Conservation (phyloP, 2,329 filamentous ascomycete species). For the Diaporthe amygdali region DNA sequence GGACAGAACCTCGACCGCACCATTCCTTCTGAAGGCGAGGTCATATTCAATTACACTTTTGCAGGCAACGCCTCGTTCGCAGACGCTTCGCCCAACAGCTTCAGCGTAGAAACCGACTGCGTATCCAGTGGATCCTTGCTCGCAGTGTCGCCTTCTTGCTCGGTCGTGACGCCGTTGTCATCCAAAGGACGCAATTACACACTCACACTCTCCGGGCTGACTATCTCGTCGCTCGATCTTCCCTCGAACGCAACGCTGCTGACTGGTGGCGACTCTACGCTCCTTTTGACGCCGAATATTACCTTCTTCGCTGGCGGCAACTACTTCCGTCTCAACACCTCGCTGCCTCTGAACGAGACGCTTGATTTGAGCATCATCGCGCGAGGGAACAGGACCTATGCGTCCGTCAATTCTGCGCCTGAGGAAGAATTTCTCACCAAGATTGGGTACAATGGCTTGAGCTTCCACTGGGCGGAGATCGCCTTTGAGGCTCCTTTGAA, state of each 20-base stretch:
- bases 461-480: slow-evolving; percentile 47
- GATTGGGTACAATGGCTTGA: slow-evolving; percentile 47
- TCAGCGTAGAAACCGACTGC: slow-evolving; percentile 46
- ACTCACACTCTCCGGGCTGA: slow-evolving; percentile 47
- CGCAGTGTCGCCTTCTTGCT: slow-evolving; percentile 42
- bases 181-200: slow-evolving; percentile 65
- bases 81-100: slow-evolving; percentile 45
- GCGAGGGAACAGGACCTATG: slow-evolving; percentile 39
- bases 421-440: slow-evolving; percentile 47
- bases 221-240: slow-evolving; percentile 36
- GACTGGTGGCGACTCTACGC: slow-evolving; percentile 47
- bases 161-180: slow-evolving; percentile 49
- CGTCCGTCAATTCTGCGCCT: slow-evolving; percentile 18
- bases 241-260: slow-evolving; percentile 44
- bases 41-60: slow-evolving; percentile 42
- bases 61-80: slow-evolving; percentile 27
- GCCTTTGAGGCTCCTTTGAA: slow-evolving; percentile 51
- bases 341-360: slow-evolving; percentile 36
- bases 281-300: slow-evolving; percentile 45
- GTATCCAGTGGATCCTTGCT: slow-evolving; percentile 33
- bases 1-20: slow-evolving; percentile 55
- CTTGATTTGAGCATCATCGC: slow-evolving; percentile 36
- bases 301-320: slow-evolving; percentile 41
- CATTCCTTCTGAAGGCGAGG: slow-evolving; percentile 40
- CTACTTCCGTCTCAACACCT: slow-evolving; percentile 41